phyloP scores from a whole-genome alignment of 331 rosid species.

The Telfairia occidentalis region DNA sequence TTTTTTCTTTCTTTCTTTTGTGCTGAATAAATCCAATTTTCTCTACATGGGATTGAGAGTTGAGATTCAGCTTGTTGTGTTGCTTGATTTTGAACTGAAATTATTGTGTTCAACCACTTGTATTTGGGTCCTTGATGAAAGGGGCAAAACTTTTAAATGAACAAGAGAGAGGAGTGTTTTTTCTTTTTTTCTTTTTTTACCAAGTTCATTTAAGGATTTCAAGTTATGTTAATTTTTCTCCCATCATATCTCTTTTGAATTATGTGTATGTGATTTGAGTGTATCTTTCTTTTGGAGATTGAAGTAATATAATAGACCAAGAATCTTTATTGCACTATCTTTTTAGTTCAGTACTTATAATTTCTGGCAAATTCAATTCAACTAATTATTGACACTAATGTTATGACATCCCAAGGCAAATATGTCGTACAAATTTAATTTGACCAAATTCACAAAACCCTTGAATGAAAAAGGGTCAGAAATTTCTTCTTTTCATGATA shows the following conservation, averaged over 20 bases:
- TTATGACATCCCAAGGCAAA: not conserved
- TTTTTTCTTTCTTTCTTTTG: not conserved
- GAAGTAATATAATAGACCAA: not conserved
- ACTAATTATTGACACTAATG: not conserved
- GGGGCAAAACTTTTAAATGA: not conserved
- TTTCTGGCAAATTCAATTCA: not conserved
- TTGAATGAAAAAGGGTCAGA: not conserved
- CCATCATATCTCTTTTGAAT: not conserved
- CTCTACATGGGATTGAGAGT: not conserved
- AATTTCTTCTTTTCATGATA: not conserved
- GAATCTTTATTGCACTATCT: not conserved
- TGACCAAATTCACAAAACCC: not conserved
- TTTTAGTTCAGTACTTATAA: not conserved
- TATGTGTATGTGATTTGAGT: not conserved
- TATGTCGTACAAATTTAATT: not conserved
- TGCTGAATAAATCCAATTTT: not conserved
- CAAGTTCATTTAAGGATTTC: not conserved
- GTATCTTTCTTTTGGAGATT: not conserved
- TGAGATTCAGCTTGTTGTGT: conserved; percentile 1
- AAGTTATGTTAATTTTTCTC: not conserved
- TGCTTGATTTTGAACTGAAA: not conserved
- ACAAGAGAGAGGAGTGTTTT: not conserved
- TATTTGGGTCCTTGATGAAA: not conserved
- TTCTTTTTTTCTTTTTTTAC: not conserved
- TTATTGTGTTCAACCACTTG: not conserved